Conservation (phyloP, 768 basidiomycete genomes). For the Leccinum incarnatum region DNA sequence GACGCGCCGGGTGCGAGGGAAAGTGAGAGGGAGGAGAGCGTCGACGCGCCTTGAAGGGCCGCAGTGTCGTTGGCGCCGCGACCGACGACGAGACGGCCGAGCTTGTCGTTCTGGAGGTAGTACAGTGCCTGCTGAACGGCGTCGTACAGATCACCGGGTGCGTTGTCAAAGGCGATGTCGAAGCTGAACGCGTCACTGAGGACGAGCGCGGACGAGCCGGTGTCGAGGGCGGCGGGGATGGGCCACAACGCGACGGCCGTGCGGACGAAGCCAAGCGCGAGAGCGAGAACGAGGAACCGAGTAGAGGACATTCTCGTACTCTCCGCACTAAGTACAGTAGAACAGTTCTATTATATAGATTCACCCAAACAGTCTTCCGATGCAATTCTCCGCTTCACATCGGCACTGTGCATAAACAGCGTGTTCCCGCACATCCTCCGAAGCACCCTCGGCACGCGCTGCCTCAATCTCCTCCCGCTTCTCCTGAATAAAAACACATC, state of each 20-base stretch:
- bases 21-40: constrained; percentile 29
- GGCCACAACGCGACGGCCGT: neutral
- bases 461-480: constrained; percentile 22
- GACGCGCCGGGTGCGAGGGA: constrained; percentile 18
- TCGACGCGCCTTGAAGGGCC: constrained; percentile 24
- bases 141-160: constrained; percentile 34
- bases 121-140: constrained; percentile 32
- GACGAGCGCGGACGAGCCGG: constrained; percentile 17
- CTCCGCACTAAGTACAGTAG: too few relatives aligned
- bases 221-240: neutral
- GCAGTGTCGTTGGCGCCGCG: constrained; percentile 34
- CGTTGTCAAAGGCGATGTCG: constrained; percentile 20
- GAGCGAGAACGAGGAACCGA: neutral
- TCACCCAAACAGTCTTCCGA: constrained; percentile 35
- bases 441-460: neutral
- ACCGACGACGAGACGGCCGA: constrained; percentile 41
- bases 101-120: constrained; percentile 36
- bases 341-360: neutral
- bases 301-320: neutral
- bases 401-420: constrained; percentile 48
- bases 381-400: constrained; percentile 54
- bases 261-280: constrained; percentile 2
- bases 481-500: constrained; percentile 7
- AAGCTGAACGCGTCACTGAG: constrained; percentile 29
- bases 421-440: constrained; percentile 25